A percentile compares a stretch with the other conserved stretches of the same genome.
Evolutionary conservation across 768 basidiomycete genomes (phyloP).

Genomic region (Amanita thiersii): DNA sequence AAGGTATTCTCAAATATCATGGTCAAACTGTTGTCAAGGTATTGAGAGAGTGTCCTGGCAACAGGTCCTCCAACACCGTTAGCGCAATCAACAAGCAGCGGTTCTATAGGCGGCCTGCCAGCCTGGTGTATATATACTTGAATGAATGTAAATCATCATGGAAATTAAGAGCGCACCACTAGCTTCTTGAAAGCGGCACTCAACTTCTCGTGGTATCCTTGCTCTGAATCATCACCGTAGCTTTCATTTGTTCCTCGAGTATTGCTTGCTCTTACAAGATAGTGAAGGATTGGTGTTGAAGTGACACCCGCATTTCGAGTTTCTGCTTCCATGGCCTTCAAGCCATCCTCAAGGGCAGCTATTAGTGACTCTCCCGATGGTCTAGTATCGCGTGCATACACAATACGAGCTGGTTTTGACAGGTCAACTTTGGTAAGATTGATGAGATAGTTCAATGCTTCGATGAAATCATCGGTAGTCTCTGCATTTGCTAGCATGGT

Average conservation of each 20-base stretch:
- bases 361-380: conserved; percentile 77
- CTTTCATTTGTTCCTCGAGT: conserved; percentile 70
- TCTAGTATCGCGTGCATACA: conserved; percentile 91
- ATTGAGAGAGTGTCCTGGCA: conserved; percentile 49
- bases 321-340: conserved; percentile 64
- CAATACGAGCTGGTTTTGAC: conserved; percentile 68
- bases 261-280: conserved; percentile 86
- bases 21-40: conserved; percentile 53
- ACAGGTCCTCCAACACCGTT: conserved; percentile 90
- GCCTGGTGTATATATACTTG: conserved; percentile 27
- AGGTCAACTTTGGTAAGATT: conserved; percentile 66
- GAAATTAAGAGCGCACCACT: conserved; percentile 47
- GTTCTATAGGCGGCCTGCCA: conserved; percentile 45
- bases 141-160: conserved; percentile 7
- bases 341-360: conserved; percentile 72
- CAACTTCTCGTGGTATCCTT: conserved; percentile 82
- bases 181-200: conserved; percentile 78
- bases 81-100: conserved; percentile 91
- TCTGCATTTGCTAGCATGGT: conserved; percentile 81
- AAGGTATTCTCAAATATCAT: conserved; percentile 66
- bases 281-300: conserved; percentile 94
- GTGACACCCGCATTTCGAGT: conserved; percentile 73
- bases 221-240: conserved; percentile 74
- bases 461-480: conserved; percentile 65
- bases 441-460: conserved; percentile 54